Evolutionary conservation across 2,329 filamentous ascomycete genomes (phyloP).

Genomic region (Ophiosphaerella herpotricha): DNA sequence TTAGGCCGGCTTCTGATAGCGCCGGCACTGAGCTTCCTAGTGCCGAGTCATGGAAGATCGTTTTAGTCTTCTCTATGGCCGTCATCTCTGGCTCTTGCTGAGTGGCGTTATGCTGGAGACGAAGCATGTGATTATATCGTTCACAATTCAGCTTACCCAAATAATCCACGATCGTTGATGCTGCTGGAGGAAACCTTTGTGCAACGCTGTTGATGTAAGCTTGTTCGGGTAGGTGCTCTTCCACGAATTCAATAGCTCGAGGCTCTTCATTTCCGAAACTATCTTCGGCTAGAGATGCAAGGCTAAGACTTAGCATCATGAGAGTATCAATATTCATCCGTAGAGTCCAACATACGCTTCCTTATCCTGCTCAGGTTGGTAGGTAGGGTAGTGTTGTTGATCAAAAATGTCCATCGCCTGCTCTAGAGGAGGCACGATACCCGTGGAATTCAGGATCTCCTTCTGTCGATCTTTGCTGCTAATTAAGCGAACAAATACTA

Average conservation of each 20-base stretch:
- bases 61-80: not conserved
- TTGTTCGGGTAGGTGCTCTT: constrained; percentile 5
- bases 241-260: constrained; percentile 1
- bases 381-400: not conserved
- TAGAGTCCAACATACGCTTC: not conserved
- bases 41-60: constrained; percentile 1
- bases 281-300: constrained; percentile 3
- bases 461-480: constrained; percentile 1
- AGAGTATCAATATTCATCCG: constrained; percentile 7
- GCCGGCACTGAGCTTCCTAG: not conserved
- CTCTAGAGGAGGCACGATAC: not conserved
- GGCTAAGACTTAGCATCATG: constrained; percentile 6
- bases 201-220: constrained; percentile 7
- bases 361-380: not conserved
- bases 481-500: not conserved
- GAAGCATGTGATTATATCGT: constrained; percentile 9
- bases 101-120: not conserved
- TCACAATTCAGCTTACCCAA: constrained; percentile 10
- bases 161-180: not conserved
- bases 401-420: not conserved
- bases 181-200: constrained; percentile 7
- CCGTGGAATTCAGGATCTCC: not conserved
- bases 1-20: constrained; percentile 2
- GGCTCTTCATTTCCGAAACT: constrained; percentile 3
- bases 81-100: not conserved